phyloP scores from a whole-genome alignment of 1,284 basidiomycete species.

The Fomes fomentarius region DNA sequence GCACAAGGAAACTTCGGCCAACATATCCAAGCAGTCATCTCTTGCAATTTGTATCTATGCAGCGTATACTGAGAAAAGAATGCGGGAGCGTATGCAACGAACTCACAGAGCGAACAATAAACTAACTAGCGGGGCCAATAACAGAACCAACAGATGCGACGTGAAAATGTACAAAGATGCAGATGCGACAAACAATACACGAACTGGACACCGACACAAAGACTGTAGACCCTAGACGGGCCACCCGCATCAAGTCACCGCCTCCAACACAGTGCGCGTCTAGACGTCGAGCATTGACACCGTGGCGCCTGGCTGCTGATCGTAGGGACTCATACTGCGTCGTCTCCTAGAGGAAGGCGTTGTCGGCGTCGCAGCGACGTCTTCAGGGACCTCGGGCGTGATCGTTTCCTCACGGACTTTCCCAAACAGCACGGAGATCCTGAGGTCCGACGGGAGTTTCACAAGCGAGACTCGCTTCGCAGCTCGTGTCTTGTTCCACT shows the following conservation, averaged over 20 bases:
- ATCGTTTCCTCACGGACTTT: slow-evolving; percentile 19
- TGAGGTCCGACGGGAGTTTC: slow-evolving; percentile 63
- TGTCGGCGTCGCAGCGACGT: slow-evolving; percentile 19
- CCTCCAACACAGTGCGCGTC: neutral
- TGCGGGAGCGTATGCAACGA: slow-evolving; percentile 6
- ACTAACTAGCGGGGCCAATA: slow-evolving; percentile 1
- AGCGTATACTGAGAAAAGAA: neutral
- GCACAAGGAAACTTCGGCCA: neutral
- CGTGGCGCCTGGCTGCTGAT: slow-evolving; percentile 20
- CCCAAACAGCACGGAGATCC: slow-evolving; percentile 37
- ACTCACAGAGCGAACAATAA: neutral
- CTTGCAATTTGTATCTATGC: neutral
- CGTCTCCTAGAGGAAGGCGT: slow-evolving; percentile 20
- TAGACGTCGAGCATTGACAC: slow-evolving; percentile 27
- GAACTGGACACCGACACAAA: neutral
- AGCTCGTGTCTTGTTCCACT: slow-evolving; percentile 83
- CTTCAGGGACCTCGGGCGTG: slow-evolving; percentile 20
- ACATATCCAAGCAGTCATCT: neutral
- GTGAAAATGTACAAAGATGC: slow-evolving; percentile 11
- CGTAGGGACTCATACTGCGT: slow-evolving; percentile 17
- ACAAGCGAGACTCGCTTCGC: slow-evolving; percentile 85
- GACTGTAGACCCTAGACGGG: too few relatives aligned
- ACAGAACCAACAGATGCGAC: slow-evolving; percentile 5
- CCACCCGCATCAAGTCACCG: neutral
- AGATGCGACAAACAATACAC: slow-evolving; percentile 1